Evolutionary conservation across 2,329 filamentous ascomycete species (phyloP).

Genomic region (Penicillium sp.): DNA sequence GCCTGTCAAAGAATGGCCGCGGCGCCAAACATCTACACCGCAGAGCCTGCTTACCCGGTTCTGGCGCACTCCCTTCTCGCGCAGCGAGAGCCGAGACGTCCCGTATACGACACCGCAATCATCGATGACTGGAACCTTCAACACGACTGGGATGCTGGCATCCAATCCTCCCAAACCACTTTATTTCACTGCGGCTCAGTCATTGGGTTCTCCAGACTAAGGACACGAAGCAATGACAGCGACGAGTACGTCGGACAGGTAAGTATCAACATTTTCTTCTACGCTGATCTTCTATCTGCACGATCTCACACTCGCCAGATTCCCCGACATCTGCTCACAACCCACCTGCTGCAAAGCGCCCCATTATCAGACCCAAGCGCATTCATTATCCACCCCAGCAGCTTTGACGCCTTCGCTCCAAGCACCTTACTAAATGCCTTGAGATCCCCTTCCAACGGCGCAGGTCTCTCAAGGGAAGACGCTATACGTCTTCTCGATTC

Average conservation of each 20-base stretch:
- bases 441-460: slow-evolving; percentile 10
- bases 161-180: slow-evolving; percentile 8
- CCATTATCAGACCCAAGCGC: slow-evolving; percentile 19
- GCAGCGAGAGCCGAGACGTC: neutral
- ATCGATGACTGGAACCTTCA: slow-evolving; percentile 27
- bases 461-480: slow-evolving; percentile 24
- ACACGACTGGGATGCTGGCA: slow-evolving; percentile 22
- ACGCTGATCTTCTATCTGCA: neutral
- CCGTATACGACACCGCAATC: neutral
- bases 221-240: slow-evolving; percentile 19
- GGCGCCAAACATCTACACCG: slow-evolving; percentile 22
- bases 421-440: slow-evolving; percentile 30
- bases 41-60: slow-evolving; percentile 31
- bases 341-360: slow-evolving; percentile 15
- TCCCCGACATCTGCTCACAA: slow-evolving; percentile 30
- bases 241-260: slow-evolving; percentile 35
- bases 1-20: slow-evolving; percentile 24
- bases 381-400: slow-evolving; percentile 37
- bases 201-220: slow-evolving; percentile 34
- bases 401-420: slow-evolving; percentile 31
- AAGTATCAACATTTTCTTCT: slow-evolving; percentile 3
- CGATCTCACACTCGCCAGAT: slow-evolving; percentile 21
- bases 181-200: slow-evolving; percentile 32
- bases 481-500: slow-evolving; percentile 32
- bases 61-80: slow-evolving; percentile 33